Percentiles rank a stretch among this genome's conserved stretches.
These are phyloP conservation scores for Aspergillus sp. DNA, from an alignment of 2,329 filamentous ascomycete genomes.

Conservation along the genomic window DNA sequence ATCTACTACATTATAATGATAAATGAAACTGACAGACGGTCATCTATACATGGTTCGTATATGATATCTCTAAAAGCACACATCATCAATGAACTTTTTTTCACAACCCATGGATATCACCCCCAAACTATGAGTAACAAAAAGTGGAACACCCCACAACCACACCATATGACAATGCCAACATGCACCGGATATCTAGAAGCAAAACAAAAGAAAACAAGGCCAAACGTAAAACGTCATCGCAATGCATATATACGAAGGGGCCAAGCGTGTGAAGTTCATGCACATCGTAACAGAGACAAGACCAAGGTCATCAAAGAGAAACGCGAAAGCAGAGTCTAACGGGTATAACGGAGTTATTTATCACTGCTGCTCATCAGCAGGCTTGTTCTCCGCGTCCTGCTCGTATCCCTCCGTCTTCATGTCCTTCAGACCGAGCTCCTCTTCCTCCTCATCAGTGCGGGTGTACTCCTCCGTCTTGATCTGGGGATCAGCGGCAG, in stretches of 20 bases:
- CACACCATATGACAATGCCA: constrained; percentile 13
- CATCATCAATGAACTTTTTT: background rate
- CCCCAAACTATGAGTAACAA: background rate
- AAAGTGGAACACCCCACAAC: background rate
- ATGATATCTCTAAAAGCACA: background rate
- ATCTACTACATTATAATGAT: background rate
- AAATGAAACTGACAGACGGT: background rate
- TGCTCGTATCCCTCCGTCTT: constrained; percentile 84
- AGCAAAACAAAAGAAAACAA: constrained; percentile 14
- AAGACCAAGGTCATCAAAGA: constrained; percentile 24
- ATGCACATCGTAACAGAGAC: constrained; percentile 26
- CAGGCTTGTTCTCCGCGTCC: constrained; percentile 37
- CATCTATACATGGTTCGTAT: background rate
- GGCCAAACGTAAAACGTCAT: constrained; percentile 3
- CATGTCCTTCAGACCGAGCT: constrained; percentile 88
- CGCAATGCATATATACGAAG: constrained; percentile 12
- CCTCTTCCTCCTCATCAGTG: constrained; percentile 90
- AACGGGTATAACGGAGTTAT: constrained; percentile 14
- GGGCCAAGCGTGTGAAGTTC: constrained; percentile 15
- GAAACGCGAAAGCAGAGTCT: constrained; percentile 6
- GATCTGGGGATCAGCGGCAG: constrained; percentile 83
- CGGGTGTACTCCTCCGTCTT: constrained; percentile 78
- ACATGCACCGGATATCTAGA: constrained; percentile 26
- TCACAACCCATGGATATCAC: background rate
- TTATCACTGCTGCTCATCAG: constrained; percentile 32